Evolutionary conservation across 768 basidiomycete species (phyloP).

Genomic region (Kwoniella europaea): DNA sequence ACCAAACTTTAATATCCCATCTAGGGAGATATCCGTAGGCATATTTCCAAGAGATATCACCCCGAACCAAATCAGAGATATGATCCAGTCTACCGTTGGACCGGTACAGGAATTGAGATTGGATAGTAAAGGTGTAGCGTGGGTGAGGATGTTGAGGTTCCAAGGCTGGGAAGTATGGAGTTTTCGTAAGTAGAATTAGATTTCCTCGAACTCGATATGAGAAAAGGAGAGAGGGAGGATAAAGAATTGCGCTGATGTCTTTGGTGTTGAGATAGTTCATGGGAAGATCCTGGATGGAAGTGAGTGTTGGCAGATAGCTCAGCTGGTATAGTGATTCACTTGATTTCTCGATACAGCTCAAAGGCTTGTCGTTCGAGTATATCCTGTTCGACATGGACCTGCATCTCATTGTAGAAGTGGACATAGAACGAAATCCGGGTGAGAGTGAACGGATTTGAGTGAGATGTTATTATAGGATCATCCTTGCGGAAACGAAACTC

Average conservation of each 20-base stretch:
- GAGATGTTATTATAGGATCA: neutral
- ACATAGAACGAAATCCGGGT: neutral
- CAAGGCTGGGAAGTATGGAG: slow-evolving; percentile 17
- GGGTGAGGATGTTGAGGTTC: slow-evolving; percentile 6
- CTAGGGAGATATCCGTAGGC: slow-evolving; percentile 2
- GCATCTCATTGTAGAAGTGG: neutral
- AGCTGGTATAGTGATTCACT: too few species aligned
- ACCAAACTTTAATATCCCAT: slow-evolving; percentile 1
- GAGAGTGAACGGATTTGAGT: neutral
- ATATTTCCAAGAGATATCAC: slow-evolving; percentile 8
- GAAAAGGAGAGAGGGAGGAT: too few species aligned
- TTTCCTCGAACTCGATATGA: too few species aligned
- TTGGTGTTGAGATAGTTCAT: neutral
- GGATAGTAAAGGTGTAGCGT: slow-evolving; percentile 15
- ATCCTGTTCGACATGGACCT: neutral
- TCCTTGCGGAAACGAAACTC: neutral
- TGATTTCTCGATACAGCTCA: neutral
- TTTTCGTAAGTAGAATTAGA: slow-evolving; percentile 3
- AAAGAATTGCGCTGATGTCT: too few species aligned
- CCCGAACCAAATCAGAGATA: slow-evolving; percentile 5
- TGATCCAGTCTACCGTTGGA: slow-evolving; percentile 12
- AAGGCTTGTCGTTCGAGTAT: neutral
- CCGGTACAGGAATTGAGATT: slow-evolving; percentile 11
- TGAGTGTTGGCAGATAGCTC: neutral
- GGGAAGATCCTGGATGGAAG: neutral